A percentile compares a stretch with the other conserved stretches of the same genome.
phyloP scores from a whole-genome alignment of 192 early-diverging fungal species.

The Coemansia sp. region DNA sequence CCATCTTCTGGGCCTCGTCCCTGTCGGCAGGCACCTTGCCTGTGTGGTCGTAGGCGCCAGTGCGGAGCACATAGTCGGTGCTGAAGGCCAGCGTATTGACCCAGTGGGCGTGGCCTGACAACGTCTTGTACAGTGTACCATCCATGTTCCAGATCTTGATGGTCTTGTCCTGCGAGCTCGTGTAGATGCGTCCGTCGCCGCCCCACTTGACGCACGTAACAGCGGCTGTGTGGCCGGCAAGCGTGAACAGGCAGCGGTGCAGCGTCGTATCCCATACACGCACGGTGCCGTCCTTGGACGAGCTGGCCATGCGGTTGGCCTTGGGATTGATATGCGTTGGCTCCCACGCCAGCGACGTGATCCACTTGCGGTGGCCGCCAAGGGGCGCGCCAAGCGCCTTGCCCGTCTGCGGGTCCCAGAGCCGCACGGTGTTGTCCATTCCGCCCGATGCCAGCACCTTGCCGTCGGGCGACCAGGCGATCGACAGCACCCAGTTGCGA shows the following conservation, averaged over 20 bases:
- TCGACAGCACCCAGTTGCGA: conserved; percentile 87
- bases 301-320: conserved; percentile 79
- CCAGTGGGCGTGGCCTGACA: conserved; percentile 96
- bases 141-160: conserved; percentile 93
- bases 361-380: conserved; percentile 83
- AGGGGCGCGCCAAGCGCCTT: conserved; percentile 73
- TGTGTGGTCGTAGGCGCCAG: conserved; percentile 88
- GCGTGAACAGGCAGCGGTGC: conserved; percentile 69
- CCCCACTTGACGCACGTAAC: conserved; percentile 97
- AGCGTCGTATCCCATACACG: conserved; percentile 89
- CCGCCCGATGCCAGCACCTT: conserved; percentile 82
- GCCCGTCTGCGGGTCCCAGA: conserved; percentile 91
- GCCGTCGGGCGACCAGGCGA: conserved; percentile 93
- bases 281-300: conserved; percentile 92
- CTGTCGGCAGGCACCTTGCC: conserved; percentile 58
- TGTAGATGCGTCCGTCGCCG: conserved; percentile 91
- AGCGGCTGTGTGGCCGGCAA: conserved; percentile 88
- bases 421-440: conserved; percentile 87
- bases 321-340: conserved; percentile 81
- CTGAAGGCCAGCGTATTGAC: conserved; percentile 91
- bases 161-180: conserved; percentile 88
- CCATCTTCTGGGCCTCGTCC: conserved; percentile 71
- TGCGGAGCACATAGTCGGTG: conserved; percentile 88
- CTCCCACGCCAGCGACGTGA: conserved; percentile 92
- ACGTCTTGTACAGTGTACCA: conserved; percentile 79